Evolutionary conservation across 108 stramenopile species (phyloP), one percentile per base, ranked within the genome.

Genomic region (Poteriospumella lacustris): DNA sequence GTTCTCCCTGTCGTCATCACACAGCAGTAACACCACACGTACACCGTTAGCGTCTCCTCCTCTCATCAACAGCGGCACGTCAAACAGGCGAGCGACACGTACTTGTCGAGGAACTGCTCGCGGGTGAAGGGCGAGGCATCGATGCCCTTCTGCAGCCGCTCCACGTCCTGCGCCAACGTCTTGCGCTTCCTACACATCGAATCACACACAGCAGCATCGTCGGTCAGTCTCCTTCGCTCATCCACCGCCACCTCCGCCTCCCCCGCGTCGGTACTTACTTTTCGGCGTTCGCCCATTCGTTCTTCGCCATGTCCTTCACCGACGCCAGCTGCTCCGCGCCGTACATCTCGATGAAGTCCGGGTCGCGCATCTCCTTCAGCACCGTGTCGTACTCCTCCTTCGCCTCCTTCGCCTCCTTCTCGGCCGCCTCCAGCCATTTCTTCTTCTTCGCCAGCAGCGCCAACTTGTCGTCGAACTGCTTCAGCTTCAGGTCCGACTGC

Each of bases 401-500:
- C 26, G 9, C 5, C 9, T 73, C 70, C 9, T n/a, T 52, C 9
- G 19, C 70, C 12, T 39, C 31, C 36, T 42, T 3, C 31, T 52
- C 47, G 12, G 42, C 42, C 19, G 5, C 9, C 38, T 73, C 33
- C 36, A 42, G 36, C 9, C 5, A 26, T 42, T 42, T 33, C 36
- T 73, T 5, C 42, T 73, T 73, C 42, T 73, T 73, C 5, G 41
- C 36, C 42, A 73, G 36, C 5, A 73, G 12, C 9, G 36, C 41
- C 9, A 29, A 26, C 42, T 73, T 73, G 31, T 73, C 70, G 31
- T 73, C 70, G 42, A 29, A 73, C 42, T 73, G 70, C 42, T 73
- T 73, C 33, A 73, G 42, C 31, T 56, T 44, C 5, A 52, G 5
- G 31, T 42, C 31, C 38, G n/a, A 29, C 3, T 12, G 3, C 36